Evolutionary conservation across 768 basidiomycete genomes (phyloP), one percentile per base, ranked within the genome.

Genomic region (Leccinum imitatum): DNA sequence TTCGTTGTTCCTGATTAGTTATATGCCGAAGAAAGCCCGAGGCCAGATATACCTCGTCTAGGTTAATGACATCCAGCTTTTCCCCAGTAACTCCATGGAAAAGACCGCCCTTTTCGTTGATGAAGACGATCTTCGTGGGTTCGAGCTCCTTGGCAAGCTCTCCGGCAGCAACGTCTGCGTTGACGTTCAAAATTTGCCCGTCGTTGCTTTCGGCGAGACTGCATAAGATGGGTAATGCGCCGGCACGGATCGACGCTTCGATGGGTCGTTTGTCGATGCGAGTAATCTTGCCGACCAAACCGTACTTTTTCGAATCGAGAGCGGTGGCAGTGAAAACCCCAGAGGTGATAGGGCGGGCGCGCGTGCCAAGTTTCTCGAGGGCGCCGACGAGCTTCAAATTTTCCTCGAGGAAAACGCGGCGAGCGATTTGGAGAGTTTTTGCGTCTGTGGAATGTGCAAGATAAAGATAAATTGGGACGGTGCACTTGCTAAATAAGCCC

Each of bases 101-200:
- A 66, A 99, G 80, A 31, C 97, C 97, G 60, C 97, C 97, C 77
- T 98, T 98, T 69, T 99, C 97, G 73, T 98, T 97, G 70, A 99
- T 73, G 77, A 95, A 98, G 33, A 99, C 96, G 53, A 98, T 98
- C 79, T 98, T 99, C 79, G 96, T 86, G 21, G 97, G 97, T 76
- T 98, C 96, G 25, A 99, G 82, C 73, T 98, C 96, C 78, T 98
- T 97, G 7, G 96, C 91, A 19, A 99, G 84, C 76, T 99, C 97
- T 44, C 96, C 97, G 1, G 97, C 96, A 2, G 97, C 97, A 63
- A 98, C 91, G 73, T 99, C 97, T 21, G 97, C 97, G 70, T 98
- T 99, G 73, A 99, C 97, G 69, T 99, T 99, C 63, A 98, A 81
- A 67, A 99, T 95, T 75, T 99, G 97, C n/a, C 97, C 97, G 35